Conservation (phyloP, 208 protist species). For the Porcisia hertigi region DNA sequence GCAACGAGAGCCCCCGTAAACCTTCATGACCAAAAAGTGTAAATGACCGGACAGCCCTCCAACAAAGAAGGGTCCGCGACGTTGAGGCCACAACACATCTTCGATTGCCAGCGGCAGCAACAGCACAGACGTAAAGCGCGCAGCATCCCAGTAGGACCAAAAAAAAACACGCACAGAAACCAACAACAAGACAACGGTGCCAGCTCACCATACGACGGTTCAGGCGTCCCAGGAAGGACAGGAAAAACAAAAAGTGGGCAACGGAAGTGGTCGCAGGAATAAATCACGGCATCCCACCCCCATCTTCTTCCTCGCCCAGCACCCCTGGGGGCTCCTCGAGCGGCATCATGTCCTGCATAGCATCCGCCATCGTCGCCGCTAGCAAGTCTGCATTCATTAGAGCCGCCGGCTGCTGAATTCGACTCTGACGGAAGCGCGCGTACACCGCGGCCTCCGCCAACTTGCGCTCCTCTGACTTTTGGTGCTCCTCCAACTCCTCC, state of each 20-base stretch:
- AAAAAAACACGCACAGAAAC: not conserved
- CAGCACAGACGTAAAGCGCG: not conserved
- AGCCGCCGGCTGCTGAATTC: slow-evolving; percentile 21
- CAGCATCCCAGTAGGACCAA: not conserved
- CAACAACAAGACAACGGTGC: not conserved
- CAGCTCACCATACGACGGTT: no score
- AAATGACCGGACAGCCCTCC: not conserved
- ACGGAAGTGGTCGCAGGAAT: not conserved
- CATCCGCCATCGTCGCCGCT: slow-evolving; percentile 23
- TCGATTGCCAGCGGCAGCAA: not conserved
- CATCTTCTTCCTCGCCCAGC: slow-evolving; percentile 9
- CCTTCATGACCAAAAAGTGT: not conserved
- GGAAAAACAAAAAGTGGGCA: not conserved
- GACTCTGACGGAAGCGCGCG: slow-evolving; percentile 36
- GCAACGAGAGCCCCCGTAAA: not conserved
- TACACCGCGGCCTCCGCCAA: slow-evolving; percentile 40
- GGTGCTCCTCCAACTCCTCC: slow-evolving; percentile 32
- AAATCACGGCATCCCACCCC: not conserved
- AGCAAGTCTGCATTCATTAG: slow-evolving; percentile 29
- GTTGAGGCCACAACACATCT: not conserved
- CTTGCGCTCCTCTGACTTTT: slow-evolving; percentile 42
- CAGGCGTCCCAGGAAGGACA: no score
- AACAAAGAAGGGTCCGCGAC: not conserved
- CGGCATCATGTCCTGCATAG: slow-evolving; percentile 7
- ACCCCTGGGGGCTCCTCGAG: not conserved